A percentile compares a stretch with the other conserved stretches of the same genome.
Evolutionary conservation across 179 eudicot species (phyloP).

Genomic region (Carnegiea gigantea): DNA sequence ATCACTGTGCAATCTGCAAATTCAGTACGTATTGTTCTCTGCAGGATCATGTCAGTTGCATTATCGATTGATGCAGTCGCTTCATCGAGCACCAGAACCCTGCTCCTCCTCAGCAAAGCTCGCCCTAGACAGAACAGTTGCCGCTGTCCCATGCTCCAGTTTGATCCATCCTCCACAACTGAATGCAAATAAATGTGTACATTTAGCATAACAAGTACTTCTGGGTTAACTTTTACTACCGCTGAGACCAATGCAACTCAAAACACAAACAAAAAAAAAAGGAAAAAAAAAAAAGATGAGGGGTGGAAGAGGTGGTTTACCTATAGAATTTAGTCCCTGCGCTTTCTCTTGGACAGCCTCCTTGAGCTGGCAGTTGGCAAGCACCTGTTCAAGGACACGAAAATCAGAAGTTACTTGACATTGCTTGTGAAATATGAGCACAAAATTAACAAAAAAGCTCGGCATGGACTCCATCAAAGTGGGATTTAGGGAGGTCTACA

Average conservation of each 20-base stretch:
- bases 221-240: not conserved
- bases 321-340: conserved; percentile 45
- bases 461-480: not conserved
- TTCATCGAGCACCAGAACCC: conserved; percentile 73
- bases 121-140: conserved; percentile 81
- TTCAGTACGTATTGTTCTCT: conserved; percentile 66
- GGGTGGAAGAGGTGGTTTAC: conserved; percentile 22
- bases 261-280: not conserved
- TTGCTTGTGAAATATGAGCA: not conserved
- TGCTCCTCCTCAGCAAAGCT: conserved; percentile 66
- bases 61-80: conserved; percentile 86
- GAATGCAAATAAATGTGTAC: not conserved
- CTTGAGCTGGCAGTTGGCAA: conserved; percentile 55
- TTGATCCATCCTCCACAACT: conserved; percentile 78
- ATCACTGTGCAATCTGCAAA: conserved; percentile 75
- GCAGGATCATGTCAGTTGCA: conserved; percentile 65
- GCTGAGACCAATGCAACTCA: not conserved
- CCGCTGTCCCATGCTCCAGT: conserved; percentile 92
- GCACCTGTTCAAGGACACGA: conserved; percentile 35
- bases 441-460: not conserved
- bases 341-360: conserved; percentile 54
- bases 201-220: no score
- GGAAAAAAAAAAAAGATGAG: not conserved
- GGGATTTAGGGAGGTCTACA: not conserved
- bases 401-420: not conserved